A percentile compares a stretch with the other conserved stretches of the same genome.
phyloP scores from a whole-genome alignment of 306 rosid genomes.

The Ziziphus jujuba region DNA sequence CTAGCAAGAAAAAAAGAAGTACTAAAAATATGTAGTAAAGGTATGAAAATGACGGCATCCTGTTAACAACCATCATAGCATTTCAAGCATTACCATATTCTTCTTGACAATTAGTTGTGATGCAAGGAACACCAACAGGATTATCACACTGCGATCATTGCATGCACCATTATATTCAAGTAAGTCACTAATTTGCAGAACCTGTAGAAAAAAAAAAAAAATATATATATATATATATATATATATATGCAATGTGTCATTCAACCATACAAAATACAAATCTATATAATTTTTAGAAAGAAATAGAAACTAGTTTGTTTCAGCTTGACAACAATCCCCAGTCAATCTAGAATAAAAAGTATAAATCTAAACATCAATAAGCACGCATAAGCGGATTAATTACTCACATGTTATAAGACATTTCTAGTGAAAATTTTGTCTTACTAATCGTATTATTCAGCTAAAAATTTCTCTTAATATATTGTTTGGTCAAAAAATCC shows the following conservation, averaged over 20 bases:
- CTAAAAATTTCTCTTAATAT: background rate
- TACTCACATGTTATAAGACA: too few relatives aligned
- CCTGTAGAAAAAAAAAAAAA: constrained; percentile 40
- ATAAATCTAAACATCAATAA: background rate
- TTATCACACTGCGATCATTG: constrained; percentile 77
- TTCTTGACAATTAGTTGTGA: constrained; percentile 77
- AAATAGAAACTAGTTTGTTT: background rate
- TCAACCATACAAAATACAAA: background rate
- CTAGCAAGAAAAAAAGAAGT: constrained; percentile 35
- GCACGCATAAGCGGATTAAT: background rate
- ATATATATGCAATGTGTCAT: background rate
- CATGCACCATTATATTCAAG: constrained; percentile 73
- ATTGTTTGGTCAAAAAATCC: background rate
- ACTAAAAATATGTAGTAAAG: constrained; percentile 11
- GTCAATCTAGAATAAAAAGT: background rate
- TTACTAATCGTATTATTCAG: background rate
- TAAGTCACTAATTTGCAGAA: constrained; percentile 86
- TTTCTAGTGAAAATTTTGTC: background rate
- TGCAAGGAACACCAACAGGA: constrained; percentile 87
- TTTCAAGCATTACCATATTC: constrained; percentile 63
- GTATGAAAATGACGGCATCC: constrained; percentile 7
- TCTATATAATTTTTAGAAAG: constrained; percentile 3
- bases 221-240: too few relatives aligned
- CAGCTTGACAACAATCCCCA: constrained; percentile 2
- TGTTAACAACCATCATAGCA: background rate